Evolutionary conservation across 768 basidiomycete genomes (phyloP).

Genomic region (Russula vinacea): DNA sequence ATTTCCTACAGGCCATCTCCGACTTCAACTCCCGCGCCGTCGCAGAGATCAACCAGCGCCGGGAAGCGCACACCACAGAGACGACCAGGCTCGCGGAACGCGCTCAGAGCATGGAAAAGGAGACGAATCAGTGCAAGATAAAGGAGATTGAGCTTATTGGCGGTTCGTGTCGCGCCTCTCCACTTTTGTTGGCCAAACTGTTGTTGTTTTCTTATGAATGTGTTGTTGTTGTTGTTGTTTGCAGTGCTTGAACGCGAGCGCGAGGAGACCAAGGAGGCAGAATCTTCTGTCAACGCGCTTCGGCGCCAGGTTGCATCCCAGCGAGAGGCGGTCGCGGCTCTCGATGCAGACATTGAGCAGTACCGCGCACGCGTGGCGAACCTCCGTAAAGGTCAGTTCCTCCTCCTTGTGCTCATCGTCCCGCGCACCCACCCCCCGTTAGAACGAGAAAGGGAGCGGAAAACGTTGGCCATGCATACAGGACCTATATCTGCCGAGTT

Average conservation of each 20-base stretch:
- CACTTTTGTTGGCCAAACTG: not conserved
- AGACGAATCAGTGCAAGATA: constrained; percentile 73
- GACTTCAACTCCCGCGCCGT: constrained; percentile 72
- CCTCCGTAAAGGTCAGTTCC: constrained; percentile 57
- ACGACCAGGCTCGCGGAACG: constrained; percentile 63
- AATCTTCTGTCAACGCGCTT: constrained; percentile 55
- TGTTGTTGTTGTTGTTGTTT: not conserved
- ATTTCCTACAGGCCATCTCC: constrained; percentile 69
- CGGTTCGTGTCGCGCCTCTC: constrained; percentile 42
- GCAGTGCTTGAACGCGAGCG: constrained; percentile 66
- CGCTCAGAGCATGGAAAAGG: constrained; percentile 57
- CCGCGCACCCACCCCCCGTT: not conserved
- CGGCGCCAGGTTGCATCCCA: constrained; percentile 65
- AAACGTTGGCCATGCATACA: constrained; percentile 52
- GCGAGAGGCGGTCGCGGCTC: constrained; percentile 53
- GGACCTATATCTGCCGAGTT: constrained; percentile 55
- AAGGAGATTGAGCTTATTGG: constrained; percentile 75
- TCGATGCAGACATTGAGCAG: constrained; percentile 72
- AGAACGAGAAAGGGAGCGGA: constrained; percentile 70
- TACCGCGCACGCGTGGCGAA: constrained; percentile 59
- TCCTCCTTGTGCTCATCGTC: not conserved
- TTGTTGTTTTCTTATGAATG: not conserved
- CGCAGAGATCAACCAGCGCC: constrained; percentile 62
- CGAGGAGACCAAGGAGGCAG: constrained; percentile 68
- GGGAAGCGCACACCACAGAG: constrained; percentile 57